Percentiles rank a stretch among this genome's conserved stretches.
Conservation (phyloP, 345 rosid genomes). For the Acer campestre region DNA sequence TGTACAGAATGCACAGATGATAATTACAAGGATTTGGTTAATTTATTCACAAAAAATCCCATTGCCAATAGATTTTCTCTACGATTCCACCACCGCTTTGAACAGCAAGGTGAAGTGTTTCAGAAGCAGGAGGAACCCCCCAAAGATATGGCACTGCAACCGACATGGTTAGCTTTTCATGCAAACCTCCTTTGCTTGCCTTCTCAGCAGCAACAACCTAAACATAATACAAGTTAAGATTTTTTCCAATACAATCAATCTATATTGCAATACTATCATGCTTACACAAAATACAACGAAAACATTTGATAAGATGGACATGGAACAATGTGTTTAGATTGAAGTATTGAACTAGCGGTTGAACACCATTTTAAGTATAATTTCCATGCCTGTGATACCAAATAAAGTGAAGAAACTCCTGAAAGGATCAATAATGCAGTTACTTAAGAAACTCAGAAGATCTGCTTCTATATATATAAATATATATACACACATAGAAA, state of each 20-base stretch:
- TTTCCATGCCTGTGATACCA: neutral
- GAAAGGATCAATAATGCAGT: too few relatives aligned
- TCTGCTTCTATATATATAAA: neutral
- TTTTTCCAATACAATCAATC: too few relatives aligned
- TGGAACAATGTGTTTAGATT: neutral
- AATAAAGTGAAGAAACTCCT: too few relatives aligned
- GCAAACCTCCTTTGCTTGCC: conserved; percentile 77
- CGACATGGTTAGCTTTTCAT: conserved; percentile 86
- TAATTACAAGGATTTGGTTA: conserved; percentile 14
- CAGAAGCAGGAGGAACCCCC: conserved; percentile 97
- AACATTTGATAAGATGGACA: neutral
- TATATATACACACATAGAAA: too few relatives aligned
- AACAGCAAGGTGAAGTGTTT: conserved; percentile 91
- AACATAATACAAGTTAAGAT: conserved; percentile 2
- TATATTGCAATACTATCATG: conserved; percentile 7
- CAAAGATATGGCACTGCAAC: conserved; percentile 95
- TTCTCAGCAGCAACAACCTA: conserved; percentile 82
- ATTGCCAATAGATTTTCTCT: conserved; percentile 89
- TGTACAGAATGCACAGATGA: conserved; percentile 35
- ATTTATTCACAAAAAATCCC: conserved; percentile 73
- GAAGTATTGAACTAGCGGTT: neutral
- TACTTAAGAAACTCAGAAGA: neutral
- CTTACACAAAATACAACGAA: neutral
- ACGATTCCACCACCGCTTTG: conserved; percentile 91
- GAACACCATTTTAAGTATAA: neutral